Evolutionary conservation across 1,284 basidiomycete species (phyloP), one percentile per base, ranked within the genome.

Genomic region (Ceratobasidium papillatum): DNA sequence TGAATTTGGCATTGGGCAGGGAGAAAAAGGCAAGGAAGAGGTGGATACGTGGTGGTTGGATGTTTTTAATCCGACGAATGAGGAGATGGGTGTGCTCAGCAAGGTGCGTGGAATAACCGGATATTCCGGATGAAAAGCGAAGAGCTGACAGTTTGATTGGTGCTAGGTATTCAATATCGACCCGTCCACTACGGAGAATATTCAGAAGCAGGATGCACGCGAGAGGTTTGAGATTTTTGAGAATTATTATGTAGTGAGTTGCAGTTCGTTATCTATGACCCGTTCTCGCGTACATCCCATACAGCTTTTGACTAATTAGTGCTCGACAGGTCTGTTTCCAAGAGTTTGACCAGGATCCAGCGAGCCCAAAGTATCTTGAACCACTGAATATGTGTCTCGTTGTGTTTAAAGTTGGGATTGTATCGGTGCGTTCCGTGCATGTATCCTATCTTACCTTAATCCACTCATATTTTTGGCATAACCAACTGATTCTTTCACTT

Each of bases 151-250:
- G 17, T 56, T 41, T 12, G 17, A 12, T n/a, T n/a, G n/a, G n/a
- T n/a, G n/a, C n/a, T 78, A 96, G 95, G 95, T 96, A 12, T 99
- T 99, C 83, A 90, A 89, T 17, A 98, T 99, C 80, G 98, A 99
- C 84, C 98, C 98, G 2, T 87, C 99, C 77, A 99, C 98, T 3
- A 98, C 96, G 17, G 98, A 99, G 85, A 98, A 99, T 86, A 99
- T 99, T 81, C 90, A 96, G 80, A 98, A 99, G 91, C 97, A 99
- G 82, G 98, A 99, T 85, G 95, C 96, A 47, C 94, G 98, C 79
- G 98, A 99, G 84, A 99, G 99, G 87, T 99, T 99, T 79, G 98
- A 99, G 82, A 88, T 99, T n/a, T 99, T 99, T 88, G 87, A 96
- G 75, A 98, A 98, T 82, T 99, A 99, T 82, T 99, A 99, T 82